Base-by-base conservation (phyloP, 2,329 filamentous ascomycete species). In the Aspergillus pseudoviridinutans region DNA sequence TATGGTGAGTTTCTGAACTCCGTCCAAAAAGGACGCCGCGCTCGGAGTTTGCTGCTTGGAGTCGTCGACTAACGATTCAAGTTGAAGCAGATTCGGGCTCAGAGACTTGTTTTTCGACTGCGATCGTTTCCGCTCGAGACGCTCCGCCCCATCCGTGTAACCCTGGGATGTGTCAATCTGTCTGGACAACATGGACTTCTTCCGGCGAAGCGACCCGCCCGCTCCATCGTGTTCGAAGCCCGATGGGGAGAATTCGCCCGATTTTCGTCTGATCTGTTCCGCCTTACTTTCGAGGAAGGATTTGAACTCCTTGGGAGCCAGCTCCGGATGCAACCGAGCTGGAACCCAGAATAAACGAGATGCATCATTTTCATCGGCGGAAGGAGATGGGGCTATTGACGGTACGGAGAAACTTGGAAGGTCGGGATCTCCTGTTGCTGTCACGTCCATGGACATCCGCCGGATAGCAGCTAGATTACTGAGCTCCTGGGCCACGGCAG, bases 231-330 rank as follows among this genome's bases (percentile, higher is more conserved):
- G 74, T 60, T 85, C 78, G 68, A 84, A 60, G 64, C 81, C 62
- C 58, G 53, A 63, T 66, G 92, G 76, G 41, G 81, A 81, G 61
- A 82, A 87, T 64, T 87, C 91, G 25, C 88, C 88, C 1, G 92
- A 96, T 66, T 90, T 85, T 64, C 92, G 83, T 72, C 91, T 88
- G 66, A 97, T 96, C 38, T 90, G 88, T 65, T 96, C 90, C 12
- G 97, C 91, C 69, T 92, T 87, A 61, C 92, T 95, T 68, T 99
- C 93, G 2, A 99, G 83, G 65, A 97, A 99, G 1, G 89, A 93
- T 75, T 96, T 97, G 80, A 97, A 99, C 66, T 97, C 94, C 69
- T 90, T 92, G 1, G 94, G 94, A 2, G 94, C 94, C 51, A 99
- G 80, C 74, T 99, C 94, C 0, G 94, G 94, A 68, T 99, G 94